Base-by-base conservation (phyloP, 768 basidiomycete species). In the Serendipita sp. region DNA sequence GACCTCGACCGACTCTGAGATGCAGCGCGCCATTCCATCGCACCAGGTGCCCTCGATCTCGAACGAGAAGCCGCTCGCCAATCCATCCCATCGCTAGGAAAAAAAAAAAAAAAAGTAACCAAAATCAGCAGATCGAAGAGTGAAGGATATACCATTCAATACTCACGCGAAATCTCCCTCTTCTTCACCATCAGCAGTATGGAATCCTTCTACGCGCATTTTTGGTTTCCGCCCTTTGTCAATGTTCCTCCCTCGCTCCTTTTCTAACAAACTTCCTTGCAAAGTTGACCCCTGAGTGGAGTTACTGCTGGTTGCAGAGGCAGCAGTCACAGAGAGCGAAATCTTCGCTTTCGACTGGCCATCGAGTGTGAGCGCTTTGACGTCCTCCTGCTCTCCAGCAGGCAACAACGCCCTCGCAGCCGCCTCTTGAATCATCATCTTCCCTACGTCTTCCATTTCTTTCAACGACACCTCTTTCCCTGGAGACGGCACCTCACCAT, bases 1-100 rank as follows among this genome's bases (percentile, higher is more conserved):
- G 92, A 94, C 70, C 91, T 82, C 30, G 92, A 95, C 68, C 92
- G 81, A 74, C 91, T 93, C 72, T 91, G 56, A 16, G 56, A 60
- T 8, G 56, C 72, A 15, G 72, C 70, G 16, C 74, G 69, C 74
- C 73, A 74, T 60, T 75, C 74, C 67, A 75, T 74, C n/a, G 65
- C 66, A 30, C 68, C 71, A 15, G 72, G 70, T 10, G 72, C 73
- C 11, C 71, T 71, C 3, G 73, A 73, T 0, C 72, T 63, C 2
- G 73, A 75, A 0, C 72, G 69, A 18, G 72, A 72, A 30, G 70
- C 84, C 36, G 89, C 85, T 58, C 91, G 81, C 93, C 92, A 96
- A 71, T 95, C 93, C 92, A 96, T 96, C 32, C 81, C 80, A 64
- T 78, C 76, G 66, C 85, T 85, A 66, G 45, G 63, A 70, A 64